Conservation (phyloP, 192 early-diverging fungal species). For the Coemansia sp. region DNA sequence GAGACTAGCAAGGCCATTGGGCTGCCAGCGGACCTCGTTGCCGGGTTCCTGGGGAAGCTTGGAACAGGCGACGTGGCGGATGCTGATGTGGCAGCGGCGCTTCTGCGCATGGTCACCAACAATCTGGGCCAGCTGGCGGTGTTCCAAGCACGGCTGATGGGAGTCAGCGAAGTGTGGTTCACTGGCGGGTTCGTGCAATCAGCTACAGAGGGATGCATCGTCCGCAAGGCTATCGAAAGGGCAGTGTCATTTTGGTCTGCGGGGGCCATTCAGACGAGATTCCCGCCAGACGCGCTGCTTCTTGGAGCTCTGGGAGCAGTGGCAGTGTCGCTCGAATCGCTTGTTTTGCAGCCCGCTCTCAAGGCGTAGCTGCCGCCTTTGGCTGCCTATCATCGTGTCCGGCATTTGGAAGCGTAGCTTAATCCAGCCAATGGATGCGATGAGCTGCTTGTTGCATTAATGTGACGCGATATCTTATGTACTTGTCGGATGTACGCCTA, state of each 20-base stretch:
- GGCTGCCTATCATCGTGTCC: neutral
- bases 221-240: constrained; percentile 15
- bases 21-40: constrained; percentile 45
- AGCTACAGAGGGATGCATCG: constrained; percentile 1
- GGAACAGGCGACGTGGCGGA: constrained; percentile 11
- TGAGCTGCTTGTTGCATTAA: neutral
- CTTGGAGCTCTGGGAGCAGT: constrained; percentile 40
- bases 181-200: constrained; percentile 31
- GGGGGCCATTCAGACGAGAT: constrained; percentile 13
- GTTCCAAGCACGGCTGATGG: constrained; percentile 36
- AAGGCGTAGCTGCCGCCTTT: neutral
- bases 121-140: constrained; percentile 47
- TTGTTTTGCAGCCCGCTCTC: neutral
- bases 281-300: constrained; percentile 20
- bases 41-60: constrained; percentile 47
- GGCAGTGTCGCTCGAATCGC: neutral
- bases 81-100: constrained; percentile 30
- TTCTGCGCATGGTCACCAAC: constrained; percentile 43
- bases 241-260: constrained; percentile 45
- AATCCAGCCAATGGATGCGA: no score
- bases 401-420: neutral
- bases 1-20: constrained; percentile 44
- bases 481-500: neutral
- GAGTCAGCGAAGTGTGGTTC: constrained; percentile 31
- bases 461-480: neutral